Base-by-base conservation (phyloP, 192 early-diverging fungal genomes). In the Podila horticola region DNA sequence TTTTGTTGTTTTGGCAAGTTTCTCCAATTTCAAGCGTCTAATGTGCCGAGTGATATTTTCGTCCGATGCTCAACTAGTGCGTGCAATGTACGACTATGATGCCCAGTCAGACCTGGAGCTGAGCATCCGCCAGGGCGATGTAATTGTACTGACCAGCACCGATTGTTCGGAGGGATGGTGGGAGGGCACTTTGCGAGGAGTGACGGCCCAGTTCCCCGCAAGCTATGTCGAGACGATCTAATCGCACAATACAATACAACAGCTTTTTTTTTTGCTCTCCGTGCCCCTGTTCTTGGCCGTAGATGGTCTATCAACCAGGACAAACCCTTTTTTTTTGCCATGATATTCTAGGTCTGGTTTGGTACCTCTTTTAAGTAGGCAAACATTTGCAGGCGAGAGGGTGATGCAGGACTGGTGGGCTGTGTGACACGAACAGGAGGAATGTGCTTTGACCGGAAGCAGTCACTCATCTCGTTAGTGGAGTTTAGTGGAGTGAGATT, bases 141-240 rank as follows among this genome's bases (percentile, higher is more conserved):
- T 71, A 4, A 85, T 90, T 55, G 41, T 74, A 4, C 73, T 90
- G 7, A 87, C 82, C 5, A 86, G 83, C 33, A 83, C 74, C 29
- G 85, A 87, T 61, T 84, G 86, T 52, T 87, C 74, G 22, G 79
- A 82, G 26, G 88, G 88, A 3, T 90, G 89, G 89, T 90, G 87
- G 87, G 84, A 90, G 82, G 89, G 89, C 88, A 85, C 50, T 64
- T 36, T 36, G 50, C 26, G 48, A 67, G 87, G 87, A 61, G 36
- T 69, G 3, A 79, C 74, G 4, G 87, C 85, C 13, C 84, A 85
- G 30, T 88, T 88, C 59, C 87, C 87, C 24, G 85, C 85, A 8
- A 88, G 83, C 50, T 88, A 88, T 74, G 86, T 87, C 4, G 68
- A 82, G 81, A 60, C 41, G 60, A 65, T 76, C 36, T 71, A 24